phyloP scores from a whole-genome alignment of 768 basidiomycete species.

The Paxillus ammoniavirescens region DNA sequence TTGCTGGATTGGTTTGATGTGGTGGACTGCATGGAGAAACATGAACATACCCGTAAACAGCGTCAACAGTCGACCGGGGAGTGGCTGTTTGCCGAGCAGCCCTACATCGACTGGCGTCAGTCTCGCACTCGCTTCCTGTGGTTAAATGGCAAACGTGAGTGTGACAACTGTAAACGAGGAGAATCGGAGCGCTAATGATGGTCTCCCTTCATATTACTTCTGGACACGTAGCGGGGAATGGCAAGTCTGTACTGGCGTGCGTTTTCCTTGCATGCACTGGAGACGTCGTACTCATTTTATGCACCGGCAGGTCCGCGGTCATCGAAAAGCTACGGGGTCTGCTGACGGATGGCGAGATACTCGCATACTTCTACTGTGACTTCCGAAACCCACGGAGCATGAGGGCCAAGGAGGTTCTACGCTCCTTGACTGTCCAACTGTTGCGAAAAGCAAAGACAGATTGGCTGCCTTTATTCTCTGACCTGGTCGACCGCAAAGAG shows the following conservation, averaged over 20 bases:
- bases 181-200: too few species aligned
- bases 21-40: not conserved
- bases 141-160: constrained; percentile 6
- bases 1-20: not conserved
- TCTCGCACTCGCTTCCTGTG: not conserved
- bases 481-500: constrained; percentile 1
- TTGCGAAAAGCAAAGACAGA: not conserved
- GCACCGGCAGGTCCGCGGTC: not conserved
- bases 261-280: not conserved
- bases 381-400: constrained; percentile 1
- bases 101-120: not conserved
- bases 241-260: constrained; percentile 1
- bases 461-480: constrained; percentile 1
- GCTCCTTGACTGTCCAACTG: constrained; percentile 4
- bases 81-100: not conserved
- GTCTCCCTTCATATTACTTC: too few species aligned
- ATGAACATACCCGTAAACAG: not conserved
- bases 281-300: not conserved
- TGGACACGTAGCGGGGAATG: not conserved
- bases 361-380: constrained; percentile 13
- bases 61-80: not conserved
- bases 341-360: not conserved
- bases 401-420: not conserved
- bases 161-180: not conserved
- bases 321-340: not conserved